phyloP scores from a whole-genome alignment of 495 filamentous ascomycete genomes.

The Amniculicola lignicola region DNA sequence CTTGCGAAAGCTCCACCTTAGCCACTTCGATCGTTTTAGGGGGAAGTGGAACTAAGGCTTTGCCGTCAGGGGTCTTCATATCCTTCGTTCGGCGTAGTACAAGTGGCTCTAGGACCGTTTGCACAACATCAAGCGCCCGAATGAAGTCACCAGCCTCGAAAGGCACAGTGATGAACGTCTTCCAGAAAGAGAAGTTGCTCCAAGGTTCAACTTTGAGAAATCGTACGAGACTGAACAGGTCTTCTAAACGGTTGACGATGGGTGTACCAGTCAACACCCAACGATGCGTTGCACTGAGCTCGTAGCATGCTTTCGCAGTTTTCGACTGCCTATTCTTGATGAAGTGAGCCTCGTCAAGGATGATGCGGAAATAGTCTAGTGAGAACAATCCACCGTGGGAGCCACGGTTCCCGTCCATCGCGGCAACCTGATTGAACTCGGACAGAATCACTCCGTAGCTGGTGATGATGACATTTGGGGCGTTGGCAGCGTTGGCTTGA shows the following conservation, averaged over 20 bases:
- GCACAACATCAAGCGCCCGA: conserved; percentile 90
- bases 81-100: conserved; percentile 95
- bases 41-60: conserved; percentile 82
- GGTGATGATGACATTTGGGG: conserved; percentile 90
- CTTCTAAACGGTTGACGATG: conserved; percentile 93
- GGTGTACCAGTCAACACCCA: conserved; percentile 96
- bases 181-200: conserved; percentile 98
- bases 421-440: conserved; percentile 71
- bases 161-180: conserved; percentile 94
- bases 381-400: conserved; percentile 77
- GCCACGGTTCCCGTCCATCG: conserved; percentile 53
- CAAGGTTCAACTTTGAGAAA: conserved; percentile 94
- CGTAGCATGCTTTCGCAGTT: conserved; percentile 89
- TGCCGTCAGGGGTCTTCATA: conserved; percentile 92
- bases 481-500: conserved; percentile 64
- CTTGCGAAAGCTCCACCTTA: conserved; percentile 74
- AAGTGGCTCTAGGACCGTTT: conserved; percentile 91
- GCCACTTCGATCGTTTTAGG: conserved; percentile 76
- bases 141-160: conserved; percentile 95
- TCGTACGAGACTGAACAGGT: conserved; percentile 90
- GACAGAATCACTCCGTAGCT: conserved; percentile 90
- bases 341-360: conserved; percentile 89
- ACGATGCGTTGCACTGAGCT: conserved; percentile 76
- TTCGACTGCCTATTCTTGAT: conserved; percentile 87
- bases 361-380: conserved; percentile 86